phyloP scores from a whole-genome alignment of 305 asterid species.

The Stenogyne calaminthoides region DNA sequence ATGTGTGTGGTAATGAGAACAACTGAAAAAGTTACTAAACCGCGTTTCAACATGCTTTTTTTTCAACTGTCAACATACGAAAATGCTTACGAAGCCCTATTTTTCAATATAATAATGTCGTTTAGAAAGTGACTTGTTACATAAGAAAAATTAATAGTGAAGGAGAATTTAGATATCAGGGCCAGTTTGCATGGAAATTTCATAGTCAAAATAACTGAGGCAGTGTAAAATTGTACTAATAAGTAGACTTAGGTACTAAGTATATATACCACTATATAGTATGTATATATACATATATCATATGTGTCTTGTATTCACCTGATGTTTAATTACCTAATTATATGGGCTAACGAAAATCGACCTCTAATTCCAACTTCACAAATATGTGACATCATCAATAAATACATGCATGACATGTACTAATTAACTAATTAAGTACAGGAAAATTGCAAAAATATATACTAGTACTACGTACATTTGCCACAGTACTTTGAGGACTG shows the following conservation, averaged over 20 bases:
- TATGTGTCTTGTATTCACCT: too few relatives aligned
- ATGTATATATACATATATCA: too few relatives aligned
- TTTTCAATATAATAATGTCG: neutral
- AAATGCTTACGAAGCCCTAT: constrained; percentile 22
- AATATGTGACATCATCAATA: too few relatives aligned
- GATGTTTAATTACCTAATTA: too few relatives aligned
- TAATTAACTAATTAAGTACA: too few relatives aligned
- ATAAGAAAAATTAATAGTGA: neutral
- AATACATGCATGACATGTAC: too few relatives aligned
- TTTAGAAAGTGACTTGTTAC: neutral
- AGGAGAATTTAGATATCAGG: neutral
- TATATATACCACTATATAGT: too few relatives aligned
- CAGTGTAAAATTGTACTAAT: neutral
- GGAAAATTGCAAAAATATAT: too few relatives aligned
- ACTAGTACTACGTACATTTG: too few relatives aligned
- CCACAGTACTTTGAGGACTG: too few relatives aligned
- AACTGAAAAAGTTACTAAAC: neutral
- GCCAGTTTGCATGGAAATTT: neutral
- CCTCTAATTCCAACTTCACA: too few relatives aligned
- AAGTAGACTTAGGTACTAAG: neutral
- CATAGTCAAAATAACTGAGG: neutral
- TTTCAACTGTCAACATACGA: constrained; percentile 24
- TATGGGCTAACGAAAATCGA: too few relatives aligned
- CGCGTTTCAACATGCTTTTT: neutral
- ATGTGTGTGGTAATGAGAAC: neutral